phyloP scores from a whole-genome alignment of 164 flowering plant genomes.

The Brasenia schreberi region DNA sequence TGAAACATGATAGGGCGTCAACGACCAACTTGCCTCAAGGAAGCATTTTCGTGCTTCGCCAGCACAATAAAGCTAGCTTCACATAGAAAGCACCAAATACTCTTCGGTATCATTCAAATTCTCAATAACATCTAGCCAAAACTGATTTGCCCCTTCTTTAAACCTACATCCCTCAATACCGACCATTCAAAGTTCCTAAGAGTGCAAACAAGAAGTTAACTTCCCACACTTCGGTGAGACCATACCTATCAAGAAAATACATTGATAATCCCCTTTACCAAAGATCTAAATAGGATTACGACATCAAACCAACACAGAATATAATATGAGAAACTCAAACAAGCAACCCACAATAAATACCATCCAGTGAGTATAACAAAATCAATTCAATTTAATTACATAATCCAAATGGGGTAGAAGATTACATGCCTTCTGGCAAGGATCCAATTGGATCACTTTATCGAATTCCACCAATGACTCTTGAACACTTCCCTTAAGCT shows the following conservation, averaged over 20 bases:
- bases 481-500: conserved; percentile 65
- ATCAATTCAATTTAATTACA: not conserved
- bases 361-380: conserved; percentile 1
- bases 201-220: not conserved
- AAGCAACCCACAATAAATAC: not conserved
- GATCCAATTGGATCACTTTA: conserved; percentile 74
- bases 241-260: conserved; percentile 85
- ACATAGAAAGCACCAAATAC: conserved; percentile 96
- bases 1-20: too few relatives aligned
- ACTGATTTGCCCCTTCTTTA: conserved; percentile 96
- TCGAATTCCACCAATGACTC: conserved; percentile 78
- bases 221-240: not conserved
- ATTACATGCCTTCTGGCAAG: conserved; percentile 86
- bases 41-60: conserved; percentile 67
- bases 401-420: conserved; percentile 7
- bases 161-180: conserved; percentile 25
- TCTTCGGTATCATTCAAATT: conserved; percentile 98
- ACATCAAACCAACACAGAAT: not conserved
- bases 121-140: conserved; percentile 81
- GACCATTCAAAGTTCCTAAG: not conserved
- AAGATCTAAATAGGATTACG: conserved; percentile 40
- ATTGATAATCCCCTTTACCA: conserved; percentile 96
- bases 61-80: conserved; percentile 77
- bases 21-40: conserved; percentile 42
- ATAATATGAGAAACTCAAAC: not conserved